These are phyloP conservation scores for Psophocarpus tetragonolobus DNA, from an alignment of 306 rosid species.

Conservation along the genomic window DNA sequence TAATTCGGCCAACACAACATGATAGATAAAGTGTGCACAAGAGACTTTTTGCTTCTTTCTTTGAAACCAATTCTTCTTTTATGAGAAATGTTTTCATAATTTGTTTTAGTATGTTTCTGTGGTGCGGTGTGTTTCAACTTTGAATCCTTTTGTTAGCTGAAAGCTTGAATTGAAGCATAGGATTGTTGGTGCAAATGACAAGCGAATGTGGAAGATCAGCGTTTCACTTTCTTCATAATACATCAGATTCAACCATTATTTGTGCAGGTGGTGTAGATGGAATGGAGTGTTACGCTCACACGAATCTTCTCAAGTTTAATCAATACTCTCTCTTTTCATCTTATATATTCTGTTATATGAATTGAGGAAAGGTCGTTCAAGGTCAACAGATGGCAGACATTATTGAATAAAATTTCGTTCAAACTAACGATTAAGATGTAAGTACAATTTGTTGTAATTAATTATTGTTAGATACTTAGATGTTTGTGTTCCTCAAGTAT, in stretches of 20 bases:
- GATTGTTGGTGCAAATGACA: neutral
- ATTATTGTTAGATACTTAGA: neutral
- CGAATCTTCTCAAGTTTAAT: neutral
- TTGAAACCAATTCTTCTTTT: neutral
- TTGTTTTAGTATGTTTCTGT: neutral
- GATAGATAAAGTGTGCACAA: conserved; percentile 6
- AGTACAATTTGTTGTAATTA: neutral
- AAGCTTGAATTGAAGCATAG: neutral
- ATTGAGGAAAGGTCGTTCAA: neutral
- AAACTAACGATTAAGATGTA: neutral
- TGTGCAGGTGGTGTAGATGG: neutral
- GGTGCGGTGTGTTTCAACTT: neutral
- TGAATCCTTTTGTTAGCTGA: neutral
- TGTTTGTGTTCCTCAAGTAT: neutral
- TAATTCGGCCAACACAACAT: neutral
- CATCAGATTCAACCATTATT: neutral
- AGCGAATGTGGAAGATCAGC: neutral
- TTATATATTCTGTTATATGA: neutral
- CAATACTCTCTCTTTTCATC: neutral
- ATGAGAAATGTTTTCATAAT: neutral
- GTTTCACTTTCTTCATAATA: neutral
- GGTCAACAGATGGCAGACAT: neutral
- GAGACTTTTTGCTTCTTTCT: neutral
- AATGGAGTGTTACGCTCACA: neutral
- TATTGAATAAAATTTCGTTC: neutral